Evolutionary conservation across 2,329 filamentous ascomycete genomes (phyloP), one percentile per base, ranked within the genome.

Genomic region (Grosmannia serpens): DNA sequence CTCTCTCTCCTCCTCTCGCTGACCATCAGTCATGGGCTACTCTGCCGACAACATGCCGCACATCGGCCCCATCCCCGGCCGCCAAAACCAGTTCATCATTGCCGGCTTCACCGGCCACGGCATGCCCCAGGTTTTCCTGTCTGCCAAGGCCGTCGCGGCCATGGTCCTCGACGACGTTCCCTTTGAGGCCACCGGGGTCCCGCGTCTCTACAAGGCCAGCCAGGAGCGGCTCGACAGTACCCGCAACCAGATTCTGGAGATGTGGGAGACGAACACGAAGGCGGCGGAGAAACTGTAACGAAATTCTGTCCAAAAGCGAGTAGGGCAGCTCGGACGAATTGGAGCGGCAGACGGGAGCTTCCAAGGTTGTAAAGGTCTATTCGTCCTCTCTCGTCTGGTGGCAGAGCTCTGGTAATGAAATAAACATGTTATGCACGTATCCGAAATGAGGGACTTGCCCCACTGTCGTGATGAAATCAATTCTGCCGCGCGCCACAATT

Each of bases 21-120:
- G 24, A 44, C 35, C 26, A 35, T 1, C 41, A 59, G 58, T 0
- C 76, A 79, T 59, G 78, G 78, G 1, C 80, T 81, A 76, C 71
- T 75, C 0, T 63, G 75, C 33, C 73, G 33, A 67, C 75, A 0
- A 65, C 69, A 9, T 71, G 15, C 76, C 77, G 0, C 71, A 74
- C 20, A 65, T 81, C 1, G 77, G 77, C 0, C 62, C 63, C 0
- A 67, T 80, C 0, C 77, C 77, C 0, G 71, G 66, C 0, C 70
- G 69, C 53, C 57, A 66, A 3, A 70, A 69, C 7, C 71, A 76
- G 61, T 76, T 71, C 53, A 67, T 80, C 22, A 65, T 77, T 27
- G 75, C 73, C 0, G 78, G 77, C 0, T 80, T 79, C 61, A 74
- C 73, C 29, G 78, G 78, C 0, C 76, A 79, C 58, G 78, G 78